A percentile compares a stretch with the other conserved stretches of the same genome.
These are phyloP conservation scores for Hypseocharis bilobata DNA, from an alignment of 441 rosid genomes.

Conservation along the genomic window DNA sequence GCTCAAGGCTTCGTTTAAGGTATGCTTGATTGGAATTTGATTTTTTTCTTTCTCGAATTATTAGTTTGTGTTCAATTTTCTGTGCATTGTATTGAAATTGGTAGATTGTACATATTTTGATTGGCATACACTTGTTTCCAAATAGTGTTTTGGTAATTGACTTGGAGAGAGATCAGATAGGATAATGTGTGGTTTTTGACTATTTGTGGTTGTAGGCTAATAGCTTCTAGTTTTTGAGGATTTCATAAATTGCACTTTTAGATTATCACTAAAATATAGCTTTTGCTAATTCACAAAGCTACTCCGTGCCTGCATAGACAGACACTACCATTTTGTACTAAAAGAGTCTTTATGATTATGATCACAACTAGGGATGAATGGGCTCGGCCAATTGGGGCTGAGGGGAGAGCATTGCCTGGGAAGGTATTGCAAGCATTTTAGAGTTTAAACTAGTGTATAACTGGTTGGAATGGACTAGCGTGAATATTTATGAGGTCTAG, in stretches of 20 bases:
- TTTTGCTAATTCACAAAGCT: not conserved
- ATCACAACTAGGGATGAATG: not conserved
- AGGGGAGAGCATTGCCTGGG: not conserved
- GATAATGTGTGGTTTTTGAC: not conserved
- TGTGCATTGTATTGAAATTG: not conserved
- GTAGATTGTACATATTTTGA: too few species aligned
- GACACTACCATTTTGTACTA: not conserved
- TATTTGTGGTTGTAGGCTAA: not conserved
- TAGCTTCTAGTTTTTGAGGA: not conserved
- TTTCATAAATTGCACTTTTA: not conserved
- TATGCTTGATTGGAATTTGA: constrained; percentile 5
- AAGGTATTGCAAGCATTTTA: too few species aligned
- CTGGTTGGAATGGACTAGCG: too few species aligned
- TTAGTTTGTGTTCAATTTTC: not conserved
- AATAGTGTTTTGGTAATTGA: constrained; percentile 2
- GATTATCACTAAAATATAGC: too few species aligned
- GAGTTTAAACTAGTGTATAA: too few species aligned
- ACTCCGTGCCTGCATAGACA: not conserved
- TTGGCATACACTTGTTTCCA: too few species aligned
- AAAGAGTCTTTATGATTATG: not conserved
- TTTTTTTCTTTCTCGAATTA: not conserved
- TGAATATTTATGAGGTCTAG: too few species aligned
- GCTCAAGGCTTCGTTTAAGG: constrained; percentile 89
- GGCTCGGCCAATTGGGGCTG: not conserved
- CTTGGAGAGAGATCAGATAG: not conserved